Base-by-base conservation (phyloP, 768 basidiomycete genomes). In the Russula brevipes region DNA sequence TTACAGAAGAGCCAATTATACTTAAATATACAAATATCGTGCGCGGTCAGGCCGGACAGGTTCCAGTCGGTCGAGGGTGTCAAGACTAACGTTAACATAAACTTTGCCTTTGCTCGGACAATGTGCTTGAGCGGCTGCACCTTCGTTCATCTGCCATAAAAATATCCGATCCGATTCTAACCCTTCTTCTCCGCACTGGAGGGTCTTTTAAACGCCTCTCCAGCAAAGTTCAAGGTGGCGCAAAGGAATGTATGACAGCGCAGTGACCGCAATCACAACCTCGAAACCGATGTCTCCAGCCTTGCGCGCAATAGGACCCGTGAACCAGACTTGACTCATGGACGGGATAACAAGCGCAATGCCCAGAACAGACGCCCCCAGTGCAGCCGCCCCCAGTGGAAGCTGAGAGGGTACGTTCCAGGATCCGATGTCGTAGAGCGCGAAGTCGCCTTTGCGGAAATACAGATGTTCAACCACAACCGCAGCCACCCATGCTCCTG, bases 211-310 rank as follows among this genome's bases (percentile, higher is more conserved):
- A 30, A 60, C 6, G 3, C 57, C 63, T 19, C 38, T 59, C 41
- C 44, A 63, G 12, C 59, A 56, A 51, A 51, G 57, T 59, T 78
- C 77, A 2, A 76, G 17, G 44, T 42, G 64, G 33, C 88, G 76
- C 39, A 89, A 76, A 2, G 81, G 82, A 6, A 84, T 17, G 71
- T 87, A 89, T 39, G 81, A 66, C 44, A 82, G 17, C 14, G 71
- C 75, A 0, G 81, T 78, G 7, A 79, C 73, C 6, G 73, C 71
- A 57, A 86, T 82, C 0, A 85, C 86, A 16, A 85, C 72, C 61
- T 87, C 78, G 44, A 91, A 81, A 3, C 87, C 89, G 57, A 91
- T 83, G 72, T 91, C 89, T 3, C 89, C 89, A 11, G 85, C 78
- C 8, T 69, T 74, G 42, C 70, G 67, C 3, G 87, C 88, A 19